Base-by-base conservation (phyloP, 1,284 basidiomycete species). In the Microbotryum scabiosae region DNA sequence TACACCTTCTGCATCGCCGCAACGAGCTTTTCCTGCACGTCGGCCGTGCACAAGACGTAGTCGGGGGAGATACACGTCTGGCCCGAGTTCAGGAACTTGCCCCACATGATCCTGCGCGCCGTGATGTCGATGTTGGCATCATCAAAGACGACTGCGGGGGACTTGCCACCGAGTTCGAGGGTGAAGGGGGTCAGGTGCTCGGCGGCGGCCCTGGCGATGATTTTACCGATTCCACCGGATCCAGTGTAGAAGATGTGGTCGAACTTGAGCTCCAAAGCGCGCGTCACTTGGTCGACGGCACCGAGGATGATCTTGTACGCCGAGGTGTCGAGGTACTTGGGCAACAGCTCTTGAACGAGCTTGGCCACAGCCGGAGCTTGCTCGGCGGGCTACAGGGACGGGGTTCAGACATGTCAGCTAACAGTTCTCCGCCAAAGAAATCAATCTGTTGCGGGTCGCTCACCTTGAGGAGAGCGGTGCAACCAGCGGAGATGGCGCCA, bases 151-250 rank as follows among this genome's bases (percentile, higher is more conserved):
- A 73, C 70, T 25, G 72, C 74, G 28, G 77, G 76, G 51, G 73
- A 75, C 69, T 78, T 78, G 25, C 77, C 77, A 20, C 77, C 76
- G 51, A 77, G 69, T 65, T 76, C 74, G 54, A 76, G 71, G 14
- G 75, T 72, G 20, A 64, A 51, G 23, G 59, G 56, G 1, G 54
- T 75, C 41, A 78, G 69, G 63, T 72, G 72, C 66, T 75, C 73
- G 6, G 75, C 70, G 0, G 76, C 76, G 55, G 75, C 76, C 36
- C 71, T 68, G 30, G 75, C 74, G 18, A 78, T 68, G 61, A 76
- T 75, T 58, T 69, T 67, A 18, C 75, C 76, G 52, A 78, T 72
- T n/a, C 16, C 25, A 50, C 48, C 48, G 9, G 56, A 59, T 3
- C 64, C 60, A 12, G 66, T 67, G 70, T 75, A 77, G 63, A 77